Conservation (phyloP, 2,329 filamentous ascomycete species). For the Nothophaeocryptopus gaeumannii region DNA sequence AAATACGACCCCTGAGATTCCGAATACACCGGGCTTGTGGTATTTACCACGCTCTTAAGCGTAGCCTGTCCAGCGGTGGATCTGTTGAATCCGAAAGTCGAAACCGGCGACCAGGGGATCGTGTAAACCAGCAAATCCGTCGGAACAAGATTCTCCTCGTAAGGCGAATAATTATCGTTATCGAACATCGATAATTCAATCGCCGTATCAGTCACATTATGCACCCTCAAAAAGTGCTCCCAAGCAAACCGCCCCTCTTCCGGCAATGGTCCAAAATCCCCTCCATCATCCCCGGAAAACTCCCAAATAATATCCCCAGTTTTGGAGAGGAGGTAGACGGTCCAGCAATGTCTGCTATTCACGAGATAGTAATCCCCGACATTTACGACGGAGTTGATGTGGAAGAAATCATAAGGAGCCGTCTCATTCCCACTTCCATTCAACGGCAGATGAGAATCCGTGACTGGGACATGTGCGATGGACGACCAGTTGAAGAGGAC, state of each 20-base stretch:
- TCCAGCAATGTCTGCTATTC: constrained; percentile 26
- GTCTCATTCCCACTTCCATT: constrained; percentile 1
- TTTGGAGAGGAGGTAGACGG: constrained; percentile 22
- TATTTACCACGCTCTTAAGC: constrained; percentile 3
- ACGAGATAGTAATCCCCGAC: constrained; percentile 27
- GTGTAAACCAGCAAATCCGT: constrained; percentile 20
- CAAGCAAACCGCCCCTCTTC: constrained; percentile 23
- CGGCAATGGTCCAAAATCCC: constrained; percentile 23
- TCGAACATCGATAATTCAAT: constrained; percentile 24
- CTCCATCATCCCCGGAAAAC: constrained; percentile 24
- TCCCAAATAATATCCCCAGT: constrained; percentile 25
- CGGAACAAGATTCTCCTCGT: constrained; percentile 6
- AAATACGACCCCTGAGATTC: constrained; percentile 25
- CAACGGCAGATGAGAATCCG: constrained; percentile 13
- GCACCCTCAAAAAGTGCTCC: constrained; percentile 26
- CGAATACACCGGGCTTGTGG: constrained; percentile 9
- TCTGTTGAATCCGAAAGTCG: background rate
- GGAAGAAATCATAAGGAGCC: constrained; percentile 28
- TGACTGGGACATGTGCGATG: constrained; percentile 34
- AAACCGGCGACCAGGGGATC: constrained; percentile 10
- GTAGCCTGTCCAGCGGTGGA: background rate
- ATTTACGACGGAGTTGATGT: constrained; percentile 29
- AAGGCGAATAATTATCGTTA: constrained; percentile 23
- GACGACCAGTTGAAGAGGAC: constrained; percentile 45
- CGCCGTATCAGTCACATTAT: constrained; percentile 19